phyloP scores from a whole-genome alignment of 805 yeast species.

The Brettanomyces naardenensis region DNA sequence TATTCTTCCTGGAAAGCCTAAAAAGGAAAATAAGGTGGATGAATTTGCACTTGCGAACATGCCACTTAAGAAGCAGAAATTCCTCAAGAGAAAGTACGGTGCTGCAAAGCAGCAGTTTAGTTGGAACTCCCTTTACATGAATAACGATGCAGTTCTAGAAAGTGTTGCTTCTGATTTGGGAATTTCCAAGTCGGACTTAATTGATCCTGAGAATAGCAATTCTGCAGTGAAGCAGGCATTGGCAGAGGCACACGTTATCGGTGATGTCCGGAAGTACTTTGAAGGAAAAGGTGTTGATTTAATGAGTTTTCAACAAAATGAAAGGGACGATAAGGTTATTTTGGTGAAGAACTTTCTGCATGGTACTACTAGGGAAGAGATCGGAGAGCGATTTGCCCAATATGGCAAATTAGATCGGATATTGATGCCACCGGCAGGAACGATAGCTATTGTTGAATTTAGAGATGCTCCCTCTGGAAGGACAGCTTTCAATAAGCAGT shows the following conservation, averaged over 20 bases:
- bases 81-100: slow-evolving; percentile 71
- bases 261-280: slow-evolving; percentile 82
- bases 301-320: slow-evolving; percentile 55
- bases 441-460: slow-evolving; percentile 89
- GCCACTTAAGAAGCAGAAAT: slow-evolving; percentile 88
- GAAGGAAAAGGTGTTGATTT: slow-evolving; percentile 82
- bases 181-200: slow-evolving; percentile 68
- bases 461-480: slow-evolving; percentile 78
- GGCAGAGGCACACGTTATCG: slow-evolving; percentile 94
- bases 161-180: slow-evolving; percentile 85
- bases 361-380: slow-evolving; percentile 74
- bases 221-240: slow-evolving; percentile 95
- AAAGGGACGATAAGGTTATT: slow-evolving; percentile 73
- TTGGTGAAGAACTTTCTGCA: slow-evolving; percentile 86
- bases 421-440: slow-evolving; percentile 93
- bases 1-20: slow-evolving; percentile 76
- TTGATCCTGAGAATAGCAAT: slow-evolving; percentile 78
- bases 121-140: slow-evolving; percentile 93
- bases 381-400: slow-evolving; percentile 72
- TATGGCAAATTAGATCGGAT: slow-evolving; percentile 75
- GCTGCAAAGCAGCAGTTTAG: slow-evolving; percentile 84
- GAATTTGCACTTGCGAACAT: slow-evolving; percentile 87
- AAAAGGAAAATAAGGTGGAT: slow-evolving; percentile 75
- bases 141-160: slow-evolving; percentile 84
- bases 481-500: slow-evolving; percentile 79